Conservation (phyloP, 129 eudicot genomes). For the Artemisia annua region DNA sequence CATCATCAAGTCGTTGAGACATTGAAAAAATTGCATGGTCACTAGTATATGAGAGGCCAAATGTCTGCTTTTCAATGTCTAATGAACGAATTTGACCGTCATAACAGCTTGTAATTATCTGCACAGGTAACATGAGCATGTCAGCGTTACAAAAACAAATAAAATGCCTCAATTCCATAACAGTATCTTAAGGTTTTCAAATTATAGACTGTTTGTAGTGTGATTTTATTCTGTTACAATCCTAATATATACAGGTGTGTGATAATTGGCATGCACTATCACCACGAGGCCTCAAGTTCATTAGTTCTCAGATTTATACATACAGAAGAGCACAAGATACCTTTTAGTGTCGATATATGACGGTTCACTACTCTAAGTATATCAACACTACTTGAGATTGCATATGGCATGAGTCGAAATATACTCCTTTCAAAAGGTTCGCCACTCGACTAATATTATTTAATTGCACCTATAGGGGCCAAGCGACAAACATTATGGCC, state of each 20-base stretch:
- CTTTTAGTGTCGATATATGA: not conserved
- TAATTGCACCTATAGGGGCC: not conserved
- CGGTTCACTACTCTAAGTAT: not conserved
- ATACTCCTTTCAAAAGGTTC: not conserved
- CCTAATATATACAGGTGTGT: too few relatives aligned
- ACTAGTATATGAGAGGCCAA: conserved; percentile 52
- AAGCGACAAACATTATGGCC: not conserved
- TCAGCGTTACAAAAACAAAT: not conserved
- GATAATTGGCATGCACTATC: not conserved
- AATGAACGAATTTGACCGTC: conserved; percentile 72
- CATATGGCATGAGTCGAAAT: not conserved
- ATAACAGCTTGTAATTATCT: conserved; percentile 74
- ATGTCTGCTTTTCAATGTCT: conserved; percentile 75
- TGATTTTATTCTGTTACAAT: too few relatives aligned
- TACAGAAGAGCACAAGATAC: not conserved
- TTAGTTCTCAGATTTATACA: too few relatives aligned
- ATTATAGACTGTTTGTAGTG: not conserved
- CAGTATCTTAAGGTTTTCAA: not conserved
- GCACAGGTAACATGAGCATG: conserved; percentile 29
- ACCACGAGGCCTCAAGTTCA: not conserved
- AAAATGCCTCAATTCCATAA: not conserved
- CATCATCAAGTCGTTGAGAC: conserved; percentile 53
- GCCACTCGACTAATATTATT: not conserved
- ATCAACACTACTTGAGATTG: not conserved
- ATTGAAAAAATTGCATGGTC: conserved; percentile 49